Percentiles rank a stretch among this genome's conserved stretches.
phyloP scores from a whole-genome alignment of 2,329 filamentous ascomycete species.

The Bipolaris gigantea region DNA sequence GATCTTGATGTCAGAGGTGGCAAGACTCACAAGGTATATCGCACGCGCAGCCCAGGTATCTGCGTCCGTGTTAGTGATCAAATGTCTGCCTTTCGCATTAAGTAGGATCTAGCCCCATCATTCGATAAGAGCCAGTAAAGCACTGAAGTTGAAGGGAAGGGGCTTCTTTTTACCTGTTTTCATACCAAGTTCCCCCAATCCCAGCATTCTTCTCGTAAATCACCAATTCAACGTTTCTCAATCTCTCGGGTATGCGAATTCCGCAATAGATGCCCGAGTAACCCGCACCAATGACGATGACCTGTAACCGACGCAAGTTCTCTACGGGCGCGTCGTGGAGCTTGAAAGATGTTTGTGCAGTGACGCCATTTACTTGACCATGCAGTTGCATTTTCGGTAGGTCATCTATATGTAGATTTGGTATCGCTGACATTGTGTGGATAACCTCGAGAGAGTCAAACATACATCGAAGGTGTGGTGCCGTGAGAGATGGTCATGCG shows the following conservation, averaged over 20 bases:
- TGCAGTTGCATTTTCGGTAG: conserved; percentile 12
- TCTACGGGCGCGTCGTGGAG: conserved; percentile 48
- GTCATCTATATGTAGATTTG: conserved; percentile 30
- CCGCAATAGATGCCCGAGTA: conserved; percentile 51
- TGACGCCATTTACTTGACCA: conserved; percentile 10
- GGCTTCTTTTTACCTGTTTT: conserved; percentile 34
- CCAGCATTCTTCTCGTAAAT: conserved; percentile 51
- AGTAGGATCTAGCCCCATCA: background rate
- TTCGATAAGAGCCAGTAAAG: too few relatives aligned
- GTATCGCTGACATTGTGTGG: conserved; percentile 35
- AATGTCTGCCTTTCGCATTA: too few relatives aligned
- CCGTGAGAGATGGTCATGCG: background rate
- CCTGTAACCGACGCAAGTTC: conserved; percentile 47
- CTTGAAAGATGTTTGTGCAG: conserved; percentile 21
- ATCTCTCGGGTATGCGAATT: conserved; percentile 48
- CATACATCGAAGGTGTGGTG: background rate
- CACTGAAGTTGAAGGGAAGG: background rate
- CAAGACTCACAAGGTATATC: conserved; percentile 40
- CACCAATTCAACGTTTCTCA: conserved; percentile 45
- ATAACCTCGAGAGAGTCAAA: background rate
- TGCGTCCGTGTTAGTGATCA: conserved; percentile 10
- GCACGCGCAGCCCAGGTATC: conserved; percentile 50
- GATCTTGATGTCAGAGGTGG: background rate
- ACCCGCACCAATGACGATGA: conserved; percentile 51
- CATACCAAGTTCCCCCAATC: conserved; percentile 47